Evolutionary conservation across 2,329 filamentous ascomycete species (phyloP).

Genomic region (Stagonosporopsis rhizophila): DNA sequence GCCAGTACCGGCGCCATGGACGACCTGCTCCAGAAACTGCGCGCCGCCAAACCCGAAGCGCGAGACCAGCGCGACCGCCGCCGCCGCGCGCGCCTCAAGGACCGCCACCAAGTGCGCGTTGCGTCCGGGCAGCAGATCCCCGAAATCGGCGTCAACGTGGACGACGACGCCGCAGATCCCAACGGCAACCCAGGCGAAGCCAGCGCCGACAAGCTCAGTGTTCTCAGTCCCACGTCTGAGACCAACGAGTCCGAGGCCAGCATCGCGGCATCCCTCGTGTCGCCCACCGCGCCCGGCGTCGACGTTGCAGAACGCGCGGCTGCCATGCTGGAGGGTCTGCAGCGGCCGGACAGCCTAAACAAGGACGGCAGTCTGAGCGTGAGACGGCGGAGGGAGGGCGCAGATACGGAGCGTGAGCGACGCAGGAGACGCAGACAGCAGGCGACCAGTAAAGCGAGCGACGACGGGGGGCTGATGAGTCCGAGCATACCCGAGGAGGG

Average conservation of each 20-base stretch:
- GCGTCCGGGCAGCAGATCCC: constrained; percentile 90
- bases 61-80: constrained; percentile 89
- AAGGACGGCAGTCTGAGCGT: constrained; percentile 58
- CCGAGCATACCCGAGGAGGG: constrained; percentile 45
- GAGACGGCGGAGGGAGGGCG: constrained; percentile 73
- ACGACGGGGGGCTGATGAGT: constrained; percentile 42
- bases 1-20: constrained; percentile 94
- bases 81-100: constrained; percentile 85
- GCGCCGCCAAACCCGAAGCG: constrained; percentile 88
- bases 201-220: constrained; percentile 55
- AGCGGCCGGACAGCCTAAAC: constrained; percentile 64
- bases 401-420: constrained; percentile 78
- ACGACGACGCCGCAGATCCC: constrained; percentile 52
- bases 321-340: constrained; percentile 81
- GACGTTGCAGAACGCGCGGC: constrained; percentile 88
- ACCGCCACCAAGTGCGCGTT: constrained; percentile 86
- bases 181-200: constrained; percentile 23
- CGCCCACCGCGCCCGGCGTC: constrained; percentile 47
- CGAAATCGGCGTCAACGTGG: constrained; percentile 66
- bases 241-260: constrained; percentile 36
- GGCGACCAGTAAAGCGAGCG: constrained; percentile 41
- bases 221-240: constrained; percentile 60
- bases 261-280: constrained; percentile 30
- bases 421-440: constrained; percentile 64
- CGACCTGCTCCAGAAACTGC: constrained; percentile 89